Base-by-base conservation (phyloP, 2,329 filamentous ascomycete species). In the Paracorniculantispora psalliotae region DNA sequence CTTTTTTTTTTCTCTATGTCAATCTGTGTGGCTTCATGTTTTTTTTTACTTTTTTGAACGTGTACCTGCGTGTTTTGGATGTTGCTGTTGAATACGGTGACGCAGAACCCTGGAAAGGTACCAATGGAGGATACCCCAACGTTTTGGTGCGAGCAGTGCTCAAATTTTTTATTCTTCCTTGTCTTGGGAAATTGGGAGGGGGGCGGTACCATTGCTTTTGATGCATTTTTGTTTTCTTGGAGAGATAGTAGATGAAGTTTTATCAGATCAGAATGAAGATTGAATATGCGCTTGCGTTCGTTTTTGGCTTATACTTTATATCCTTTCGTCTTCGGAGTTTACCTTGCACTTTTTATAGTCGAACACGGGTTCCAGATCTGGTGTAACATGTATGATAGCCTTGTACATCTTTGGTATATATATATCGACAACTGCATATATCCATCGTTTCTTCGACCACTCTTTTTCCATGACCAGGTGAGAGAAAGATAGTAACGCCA, bases 71-170 rank as follows among this genome's bases (percentile, higher is more conserved):
- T 43, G 51, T n/a, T n/a, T n/a, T n/a, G n/a, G n/a, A n/a, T n/a
- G n/a, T n/a, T n/a, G n/a, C n/a, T n/a, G n/a, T n/a, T n/a, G n/a
- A n/a, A n/a, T n/a, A n/a, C n/a, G n/a, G n/a, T n/a, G n/a, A n/a
- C n/a, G n/a, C n/a, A n/a, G n/a, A n/a, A n/a, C 2, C 19, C 26
- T 43, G 26, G 28, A 39, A 44, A 57, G 55, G 43, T 57, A 43
- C 35, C 54, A 41, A 33, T 35, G 55, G 47, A 57, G 47, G 46
- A 57, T 57, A 57, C 55, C 55, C 46, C 46, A 51, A 49, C n/a
- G n/a, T n/a, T 43, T n/a, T 57, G n/a, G 54, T 30, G 30, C 35
- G 35, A 25, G 35, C 54, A 57, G n/a, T 33, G 37, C 19, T 33
- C 30, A 6, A 56, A 26, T 12, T 41, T 17, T 41, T 44, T 35